Base-by-base conservation (phyloP, 2,329 filamentous ascomycete species). In the Fusarium sp. region DNA sequence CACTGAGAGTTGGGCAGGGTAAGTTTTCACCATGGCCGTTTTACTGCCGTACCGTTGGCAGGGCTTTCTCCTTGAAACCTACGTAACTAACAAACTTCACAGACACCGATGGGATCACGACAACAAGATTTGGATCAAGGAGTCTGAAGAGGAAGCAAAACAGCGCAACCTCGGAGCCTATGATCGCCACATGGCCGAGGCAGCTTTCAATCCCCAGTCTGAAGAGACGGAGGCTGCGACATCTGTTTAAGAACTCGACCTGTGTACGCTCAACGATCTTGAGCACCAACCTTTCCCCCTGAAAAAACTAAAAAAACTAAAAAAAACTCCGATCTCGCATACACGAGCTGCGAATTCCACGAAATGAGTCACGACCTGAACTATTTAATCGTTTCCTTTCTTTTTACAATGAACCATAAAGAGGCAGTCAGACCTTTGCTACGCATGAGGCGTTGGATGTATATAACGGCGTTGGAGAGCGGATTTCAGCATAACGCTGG, bases 91-190 rank as follows among this genome's bases (percentile, higher is more conserved):
- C 57, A 21, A 23, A 48, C 21, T 52, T 54, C 42, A 36, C 58
- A 90, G 89, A 21, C 89, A 91, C 74, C 78, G 76, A 33, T 91
- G 89, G 88, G 78, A 86, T 42, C 78, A 84, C 5, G 81, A 85
- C 23, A 76, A 80, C 42, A 88, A 87, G 72, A 82, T 87, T 69
- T 91, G 89, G 89, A 75, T 88, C 36, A 85, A 83, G 72, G 77
- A 77, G 58, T 68, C 70, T 53, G 74, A 73, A 40, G 72, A 75
- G 9, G 72, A 76, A 27, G 57, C 70, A 36, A 56, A 72, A 10
- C 63, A 70, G 42, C 70, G 72, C 39, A 66, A 70, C 13, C 63
- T 70, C 23, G 67, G 62, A 3, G 76, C 75, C 33, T 42, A 52
- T 11, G 71, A 76, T 55, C 70, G 70, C 49, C 76, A 76, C 49